A percentile compares a stretch with the other conserved stretches of the same genome.
phyloP scores from a whole-genome alignment of 1,139 yeast genomes.

The Saccharomyces hybrid region DNA sequence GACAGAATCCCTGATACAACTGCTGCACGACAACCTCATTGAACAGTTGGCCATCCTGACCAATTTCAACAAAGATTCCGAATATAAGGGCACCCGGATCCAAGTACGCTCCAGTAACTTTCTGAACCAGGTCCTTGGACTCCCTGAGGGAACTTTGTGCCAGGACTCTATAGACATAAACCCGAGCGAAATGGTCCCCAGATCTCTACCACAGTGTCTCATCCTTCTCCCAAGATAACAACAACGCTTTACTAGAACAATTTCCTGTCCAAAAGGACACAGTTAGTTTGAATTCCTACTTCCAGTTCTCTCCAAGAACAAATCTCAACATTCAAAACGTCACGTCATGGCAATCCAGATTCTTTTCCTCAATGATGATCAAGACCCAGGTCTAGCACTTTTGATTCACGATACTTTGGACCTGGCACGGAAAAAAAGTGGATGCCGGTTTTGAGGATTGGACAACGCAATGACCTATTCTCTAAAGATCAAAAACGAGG shows the following conservation, averaged over 20 bases:
- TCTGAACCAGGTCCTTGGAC: constrained; percentile 12
- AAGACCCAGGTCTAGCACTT: constrained; percentile 56
- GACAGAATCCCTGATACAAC: constrained; percentile 70
- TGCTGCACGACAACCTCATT: constrained; percentile 64
- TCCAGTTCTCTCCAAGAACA: constrained; percentile 61
- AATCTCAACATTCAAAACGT: constrained; percentile 56
- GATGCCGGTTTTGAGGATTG: constrained; percentile 74
- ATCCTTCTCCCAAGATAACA: not conserved
- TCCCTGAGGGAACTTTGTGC: constrained; percentile 53
- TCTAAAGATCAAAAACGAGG: constrained; percentile 74
- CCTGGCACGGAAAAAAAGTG: constrained; percentile 55
- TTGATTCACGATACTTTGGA: constrained; percentile 62
- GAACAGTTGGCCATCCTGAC: constrained; percentile 45
- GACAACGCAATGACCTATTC: constrained; percentile 72
- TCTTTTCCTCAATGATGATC: constrained; percentile 19
- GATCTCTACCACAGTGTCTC: not conserved
- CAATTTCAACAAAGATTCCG: constrained; percentile 23
- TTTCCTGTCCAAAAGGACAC: constrained; percentile 20
- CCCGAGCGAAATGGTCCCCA: constrained; percentile 35
- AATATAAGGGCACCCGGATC: constrained; percentile 52
- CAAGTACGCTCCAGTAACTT: constrained; percentile 12
- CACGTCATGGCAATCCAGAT: constrained; percentile 38
- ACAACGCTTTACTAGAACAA: constrained; percentile 7
- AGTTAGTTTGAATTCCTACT: constrained; percentile 15
- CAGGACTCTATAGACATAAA: constrained; percentile 71